Base-by-base conservation (phyloP, 192 early-diverging fungal genomes). In the Irineochytrium annulatum region DNA sequence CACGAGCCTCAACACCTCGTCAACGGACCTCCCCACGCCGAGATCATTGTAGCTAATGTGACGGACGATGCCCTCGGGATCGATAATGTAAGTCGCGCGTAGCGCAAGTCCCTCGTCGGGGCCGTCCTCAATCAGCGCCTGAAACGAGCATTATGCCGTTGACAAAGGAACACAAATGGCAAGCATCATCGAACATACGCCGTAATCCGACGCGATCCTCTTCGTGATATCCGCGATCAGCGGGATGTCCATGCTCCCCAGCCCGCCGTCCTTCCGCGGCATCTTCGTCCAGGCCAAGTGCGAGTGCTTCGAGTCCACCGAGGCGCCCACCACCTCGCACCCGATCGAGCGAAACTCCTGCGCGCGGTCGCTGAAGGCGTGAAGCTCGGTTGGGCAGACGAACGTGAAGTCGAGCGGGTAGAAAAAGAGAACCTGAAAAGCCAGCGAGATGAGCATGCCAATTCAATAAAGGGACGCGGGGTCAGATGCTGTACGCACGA, bases 201-300 rank as follows among this genome's bases (percentile, higher is more conserved):
- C 87, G 72, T 95, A 97, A 70, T 92, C 88, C 54, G 74, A 77
- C 51, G 91, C 69, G 49, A 97, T 91, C 78, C 87, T 74, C 80
- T 93, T 93, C 77, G 85, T 97, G 72, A 87, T 79, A 62, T 94
- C 92, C 43, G 88, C 79, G 22, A 94, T 44, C 62, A 97, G 79
- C 46, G 95, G 95, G 80, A 95, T 91, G 62, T 91, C 83, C 83
- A 97, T 70, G 52, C 84, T 79, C 57, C 94, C 94, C 22, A 97
- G 79, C 73, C 94, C 93, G 70, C 94, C 94, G 68, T 92, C 72
- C 76, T 89, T 90, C 55, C 77, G 83, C 76, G 69, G 88, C 67
- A 83, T 83, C 80, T 90, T 84, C 59, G 80, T 80, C 94, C 93
- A 95, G 73, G 89, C 89, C 66, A 89, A 78, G 80, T 94, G 92